Evolutionary conservation across 352 stramenopile species (phyloP).

Genomic region (Aphanomyces invadans): DNA sequence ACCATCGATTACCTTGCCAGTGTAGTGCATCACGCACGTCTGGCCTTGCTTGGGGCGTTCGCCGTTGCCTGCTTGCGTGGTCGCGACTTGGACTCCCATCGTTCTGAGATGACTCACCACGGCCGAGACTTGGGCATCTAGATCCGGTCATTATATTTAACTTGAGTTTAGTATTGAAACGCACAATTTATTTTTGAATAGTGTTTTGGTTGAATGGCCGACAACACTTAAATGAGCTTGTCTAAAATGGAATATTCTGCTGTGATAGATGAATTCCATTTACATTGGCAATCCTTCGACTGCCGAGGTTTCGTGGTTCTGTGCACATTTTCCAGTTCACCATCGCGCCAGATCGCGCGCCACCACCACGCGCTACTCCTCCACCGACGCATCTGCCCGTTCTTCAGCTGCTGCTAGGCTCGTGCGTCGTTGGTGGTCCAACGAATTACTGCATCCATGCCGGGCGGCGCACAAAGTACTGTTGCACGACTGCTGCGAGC

Average conservation of each 20-base stretch:
- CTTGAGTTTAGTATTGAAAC: no score
- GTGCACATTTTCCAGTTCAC: no score
- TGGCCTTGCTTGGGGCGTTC: conserved; percentile 40
- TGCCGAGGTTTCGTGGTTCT: no score
- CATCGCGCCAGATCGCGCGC: no score
- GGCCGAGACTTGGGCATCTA: no score
- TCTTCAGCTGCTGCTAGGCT: neutral
- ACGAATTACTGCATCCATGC: conserved; percentile 10
- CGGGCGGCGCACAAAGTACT: conserved; percentile 9
- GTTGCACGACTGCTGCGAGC: no score
- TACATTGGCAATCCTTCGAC: no score
- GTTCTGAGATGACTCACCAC: neutral
- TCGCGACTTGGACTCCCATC: conserved; percentile 18
- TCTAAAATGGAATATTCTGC: no score
- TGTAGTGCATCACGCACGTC: conserved; percentile 79
- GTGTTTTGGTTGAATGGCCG: no score
- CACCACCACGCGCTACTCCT: conserved; percentile 10
- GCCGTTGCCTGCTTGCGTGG: conserved; percentile 11
- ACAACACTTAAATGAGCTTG: no score
- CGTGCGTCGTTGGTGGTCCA: conserved; percentile 8
- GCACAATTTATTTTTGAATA: neutral
- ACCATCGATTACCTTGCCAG: conserved; percentile 39
- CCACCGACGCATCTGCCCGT: neutral
- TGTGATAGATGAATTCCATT: no score
- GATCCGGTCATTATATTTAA: no score